Percentiles rank a stretch among this genome's conserved stretches.
Evolutionary conservation across 768 basidiomycete genomes (phyloP).

Genomic region (Auricularia sp.): DNA sequence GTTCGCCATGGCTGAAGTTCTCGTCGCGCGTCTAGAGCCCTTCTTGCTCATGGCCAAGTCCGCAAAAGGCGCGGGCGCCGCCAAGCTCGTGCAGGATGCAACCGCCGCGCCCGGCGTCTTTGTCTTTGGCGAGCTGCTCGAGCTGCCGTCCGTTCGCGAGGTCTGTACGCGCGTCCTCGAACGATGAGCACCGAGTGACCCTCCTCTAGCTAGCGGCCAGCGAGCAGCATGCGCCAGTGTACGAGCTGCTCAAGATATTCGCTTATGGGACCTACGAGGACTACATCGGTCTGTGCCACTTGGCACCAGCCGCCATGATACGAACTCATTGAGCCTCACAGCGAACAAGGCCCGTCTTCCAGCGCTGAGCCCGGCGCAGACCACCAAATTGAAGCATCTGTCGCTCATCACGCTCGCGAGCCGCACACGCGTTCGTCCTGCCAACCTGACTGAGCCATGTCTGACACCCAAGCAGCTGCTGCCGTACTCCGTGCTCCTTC

Average conservation of each 20-base stretch:
- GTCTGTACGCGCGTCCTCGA: constrained; percentile 30
- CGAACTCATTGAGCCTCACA: constrained; percentile 18
- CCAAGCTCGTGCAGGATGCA: constrained; percentile 78
- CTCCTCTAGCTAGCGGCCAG: constrained; percentile 47
- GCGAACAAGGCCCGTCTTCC: constrained; percentile 61
- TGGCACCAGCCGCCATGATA: too few relatives aligned
- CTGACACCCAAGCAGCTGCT: too few relatives aligned
- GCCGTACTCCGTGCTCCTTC: constrained; percentile 63
- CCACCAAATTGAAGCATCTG: constrained; percentile 84
- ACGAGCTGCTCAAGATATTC: constrained; percentile 71
- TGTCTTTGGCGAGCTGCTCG: constrained; percentile 83
- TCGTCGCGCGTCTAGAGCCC: constrained; percentile 69
- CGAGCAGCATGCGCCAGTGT: constrained; percentile 52
- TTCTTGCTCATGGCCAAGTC: constrained; percentile 88
- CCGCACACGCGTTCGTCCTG: too few relatives aligned
- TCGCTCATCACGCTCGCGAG: constrained; percentile 79
- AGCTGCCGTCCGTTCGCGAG: constrained; percentile 74
- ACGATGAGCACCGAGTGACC: neutral
- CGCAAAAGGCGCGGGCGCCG: constrained; percentile 84
- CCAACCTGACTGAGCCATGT: too few relatives aligned
- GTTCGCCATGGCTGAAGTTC: constrained; percentile 12
- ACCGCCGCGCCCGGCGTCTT: constrained; percentile 85
- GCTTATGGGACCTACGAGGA: constrained; percentile 81
- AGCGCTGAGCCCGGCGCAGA: constrained; percentile 58
- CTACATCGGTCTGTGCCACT: constrained; percentile 52